These are phyloP conservation scores for Fraxinus americana DNA, from an alignment of 257 asterid species.

Conservation along the genomic window DNA sequence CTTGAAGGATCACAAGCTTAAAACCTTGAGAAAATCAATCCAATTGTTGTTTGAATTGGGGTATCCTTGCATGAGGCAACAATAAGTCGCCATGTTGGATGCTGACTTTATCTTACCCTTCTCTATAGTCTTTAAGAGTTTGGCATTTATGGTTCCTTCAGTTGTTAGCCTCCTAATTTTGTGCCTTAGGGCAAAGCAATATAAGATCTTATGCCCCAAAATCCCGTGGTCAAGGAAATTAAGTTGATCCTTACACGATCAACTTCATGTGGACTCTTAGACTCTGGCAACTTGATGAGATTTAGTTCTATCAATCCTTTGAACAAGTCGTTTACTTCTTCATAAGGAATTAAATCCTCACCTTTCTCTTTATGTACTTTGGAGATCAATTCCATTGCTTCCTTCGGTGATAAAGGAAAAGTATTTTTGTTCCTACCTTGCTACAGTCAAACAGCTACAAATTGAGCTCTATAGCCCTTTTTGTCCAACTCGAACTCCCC, in stretches of 20 bases:
- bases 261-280: too few species aligned
- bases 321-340: too few species aligned
- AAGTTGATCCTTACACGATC: too few species aligned
- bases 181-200: too few species aligned
- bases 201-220: not conserved
- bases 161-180: too few species aligned
- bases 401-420: not conserved
- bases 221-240: too few species aligned
- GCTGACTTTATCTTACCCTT: not conserved
- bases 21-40: too few species aligned
- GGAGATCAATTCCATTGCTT: not conserved
- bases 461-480: not conserved
- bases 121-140: too few species aligned
- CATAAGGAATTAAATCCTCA: not conserved
- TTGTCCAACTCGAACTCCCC: not conserved
- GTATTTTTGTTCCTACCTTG: not conserved
- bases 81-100: not conserved
- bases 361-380: not conserved
- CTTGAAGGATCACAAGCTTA: too few species aligned
- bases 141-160: not conserved
- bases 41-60: not conserved
- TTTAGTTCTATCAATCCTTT: too few species aligned
- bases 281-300: too few species aligned
- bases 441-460: not conserved
- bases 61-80: not conserved